Base-by-base conservation (phyloP, 352 stramenopile genomes). In the Phytophthora fragariae region DNA sequence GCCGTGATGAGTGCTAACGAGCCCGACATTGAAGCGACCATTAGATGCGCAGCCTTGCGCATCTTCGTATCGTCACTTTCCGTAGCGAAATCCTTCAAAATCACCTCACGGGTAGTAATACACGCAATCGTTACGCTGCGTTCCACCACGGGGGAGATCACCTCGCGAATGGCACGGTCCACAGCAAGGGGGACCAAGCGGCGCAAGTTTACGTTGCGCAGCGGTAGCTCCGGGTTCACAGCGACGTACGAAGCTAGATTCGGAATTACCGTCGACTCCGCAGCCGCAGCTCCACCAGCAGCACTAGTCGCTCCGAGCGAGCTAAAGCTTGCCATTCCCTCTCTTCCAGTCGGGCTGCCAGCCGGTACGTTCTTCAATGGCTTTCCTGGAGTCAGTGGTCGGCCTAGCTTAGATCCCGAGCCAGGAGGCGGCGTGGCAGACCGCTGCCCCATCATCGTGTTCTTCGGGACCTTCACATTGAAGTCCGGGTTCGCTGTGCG, bases 61-160 rank as follows among this genome's bases (percentile, higher is more conserved):
- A 99, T 98, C 82, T 99, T 99, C 7, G 89, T 88, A 63, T 97
- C 90, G 64, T 97, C 90, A 6, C 75, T 84, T 74, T 99, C 98
- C 56, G 97, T 99, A n/a, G 97, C 97, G 88, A 99, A 99, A 73
- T 99, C 98, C 76, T 99, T 99, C 3, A 98, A 85, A n/a, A 99
- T 97, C 57, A 99, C 94, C 75, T 99, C 97, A 37, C 90, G 88
- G 24, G 97, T 98, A 7, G 98, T 99, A 68, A 99, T 99, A 77
- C 97, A 99, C 39, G 98, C 98, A 80, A 99, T 99, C 5, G 97
- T 99, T 21, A 99, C 98, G 74, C 95, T 99, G 55, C 98, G 95
- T 80, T 99, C 98, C 19, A 99, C 98, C 24, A 99, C 98, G 7
- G 97, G 97, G 72, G 98, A 98, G 62, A 99, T 99, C 27, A 99